Conservation (phyloP, 1,284 basidiomycete genomes). For the Vanrija humicola region DNA sequence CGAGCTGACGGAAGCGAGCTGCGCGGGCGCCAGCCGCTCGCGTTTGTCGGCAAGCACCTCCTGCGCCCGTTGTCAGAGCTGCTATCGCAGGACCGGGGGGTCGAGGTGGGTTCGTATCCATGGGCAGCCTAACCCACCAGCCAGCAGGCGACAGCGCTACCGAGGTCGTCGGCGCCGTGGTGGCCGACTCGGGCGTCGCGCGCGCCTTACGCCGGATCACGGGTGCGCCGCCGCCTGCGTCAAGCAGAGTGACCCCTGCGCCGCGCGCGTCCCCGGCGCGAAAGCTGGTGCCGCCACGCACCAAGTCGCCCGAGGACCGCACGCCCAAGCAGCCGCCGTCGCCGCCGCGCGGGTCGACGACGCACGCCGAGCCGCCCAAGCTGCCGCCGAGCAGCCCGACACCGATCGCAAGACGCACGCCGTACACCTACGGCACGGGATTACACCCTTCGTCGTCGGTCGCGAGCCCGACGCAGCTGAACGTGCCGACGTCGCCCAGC, state of each 20-base stretch:
- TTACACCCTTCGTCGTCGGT: background rate
- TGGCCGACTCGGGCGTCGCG: slow-evolving; percentile 11
- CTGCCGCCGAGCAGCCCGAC: slow-evolving; percentile 15
- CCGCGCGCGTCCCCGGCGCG: background rate
- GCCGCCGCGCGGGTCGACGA: background rate
- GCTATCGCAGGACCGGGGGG: slow-evolving; percentile 20
- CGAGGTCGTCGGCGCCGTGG: slow-evolving; percentile 10
- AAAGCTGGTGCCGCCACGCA: background rate
- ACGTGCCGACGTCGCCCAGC: background rate
- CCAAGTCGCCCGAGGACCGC: slow-evolving; percentile 3
- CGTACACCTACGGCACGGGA: slow-evolving; percentile 7
- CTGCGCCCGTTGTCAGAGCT: slow-evolving; percentile 23
- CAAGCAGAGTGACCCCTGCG: slow-evolving; percentile 5
- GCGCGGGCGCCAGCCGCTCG: slow-evolving; percentile 18
- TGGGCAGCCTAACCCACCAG: slow-evolving; percentile 4
- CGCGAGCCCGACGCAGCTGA: background rate
- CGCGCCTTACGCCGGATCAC: slow-evolving; percentile 10
- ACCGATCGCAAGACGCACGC: background rate
- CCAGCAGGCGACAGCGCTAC: background rate
- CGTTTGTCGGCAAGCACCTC: slow-evolving; percentile 29
- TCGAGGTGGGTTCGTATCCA: slow-evolving; percentile 12
- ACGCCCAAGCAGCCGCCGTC: slow-evolving; percentile 7
- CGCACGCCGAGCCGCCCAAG: background rate
- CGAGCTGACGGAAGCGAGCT: slow-evolving; percentile 17
- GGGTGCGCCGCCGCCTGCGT: slow-evolving; percentile 9